Evolutionary conservation across 179 eudicot species (phyloP).

Genomic region (Spinacia oleracea): DNA sequence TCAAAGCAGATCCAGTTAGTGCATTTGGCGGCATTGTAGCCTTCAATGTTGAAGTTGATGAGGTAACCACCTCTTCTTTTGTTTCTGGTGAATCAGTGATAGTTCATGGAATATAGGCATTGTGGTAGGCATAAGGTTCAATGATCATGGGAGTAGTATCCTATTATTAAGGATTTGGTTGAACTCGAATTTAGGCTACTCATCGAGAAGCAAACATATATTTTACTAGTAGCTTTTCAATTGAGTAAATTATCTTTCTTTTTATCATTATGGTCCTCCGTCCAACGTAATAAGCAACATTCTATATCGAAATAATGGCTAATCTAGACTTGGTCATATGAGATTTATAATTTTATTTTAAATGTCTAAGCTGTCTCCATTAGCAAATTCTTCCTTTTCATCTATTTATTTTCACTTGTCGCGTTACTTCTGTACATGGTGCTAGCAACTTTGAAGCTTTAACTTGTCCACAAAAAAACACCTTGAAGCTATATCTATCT

Average conservation of each 20-base stretch:
- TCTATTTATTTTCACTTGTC: no score
- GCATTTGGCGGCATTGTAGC: slow-evolving; percentile 99
- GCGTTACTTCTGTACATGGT: no score
- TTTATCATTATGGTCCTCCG: background rate
- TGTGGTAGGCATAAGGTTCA: background rate
- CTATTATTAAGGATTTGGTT: background rate
- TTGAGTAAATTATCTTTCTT: background rate
- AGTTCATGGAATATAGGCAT: background rate
- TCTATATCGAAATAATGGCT: background rate
- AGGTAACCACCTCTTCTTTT: slow-evolving; percentile 54
- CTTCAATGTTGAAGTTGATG: slow-evolving; percentile 87
- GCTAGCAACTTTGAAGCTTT: background rate
- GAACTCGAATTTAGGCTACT: background rate
- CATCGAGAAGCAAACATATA: no score
- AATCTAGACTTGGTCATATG: background rate
- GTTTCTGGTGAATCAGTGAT: background rate
- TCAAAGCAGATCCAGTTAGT: slow-evolving; percentile 94
- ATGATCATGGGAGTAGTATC: background rate
- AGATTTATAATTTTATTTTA: no score
- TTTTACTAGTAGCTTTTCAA: background rate
- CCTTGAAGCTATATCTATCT: no score
- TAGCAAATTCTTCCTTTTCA: no score
- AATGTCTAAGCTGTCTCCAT: background rate
- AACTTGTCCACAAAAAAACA: no score
- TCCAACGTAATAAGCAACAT: background rate